These are phyloP conservation scores for Scheffersomyces quercinus DNA, from an alignment of 1,139 yeast species.

Conservation along the genomic window DNA sequence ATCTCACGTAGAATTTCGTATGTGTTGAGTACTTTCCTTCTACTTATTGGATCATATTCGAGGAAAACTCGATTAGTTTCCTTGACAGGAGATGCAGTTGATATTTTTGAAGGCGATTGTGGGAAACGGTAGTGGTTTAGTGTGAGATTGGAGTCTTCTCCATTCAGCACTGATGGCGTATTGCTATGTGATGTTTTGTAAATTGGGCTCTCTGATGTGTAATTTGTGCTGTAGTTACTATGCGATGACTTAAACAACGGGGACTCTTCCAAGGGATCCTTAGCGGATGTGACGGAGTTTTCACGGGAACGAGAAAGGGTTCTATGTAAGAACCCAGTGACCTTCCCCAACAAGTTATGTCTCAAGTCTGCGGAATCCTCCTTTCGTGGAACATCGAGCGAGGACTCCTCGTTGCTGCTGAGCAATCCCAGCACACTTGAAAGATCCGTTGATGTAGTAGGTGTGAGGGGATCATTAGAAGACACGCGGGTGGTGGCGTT, in stretches of 20 bases:
- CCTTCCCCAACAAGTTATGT: constrained; percentile 32
- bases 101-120: not conserved
- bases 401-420: constrained; percentile 3
- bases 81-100: constrained; percentile 49
- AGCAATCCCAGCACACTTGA: not conserved
- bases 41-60: constrained; percentile 86
- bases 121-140: not conserved
- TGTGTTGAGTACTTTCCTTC: constrained; percentile 81
- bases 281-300: constrained; percentile 15
- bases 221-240: not conserved
- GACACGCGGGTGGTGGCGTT: constrained; percentile 16
- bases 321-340: constrained; percentile 31
- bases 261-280: constrained; percentile 2
- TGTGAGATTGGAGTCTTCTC: constrained; percentile 1
- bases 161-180: not conserved
- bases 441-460: constrained; percentile 10
- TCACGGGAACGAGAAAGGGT: constrained; percentile 20
- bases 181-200: constrained; percentile 1
- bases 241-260: not conserved
- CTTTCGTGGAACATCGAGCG: constrained; percentile 9
- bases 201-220: constrained; percentile 1
- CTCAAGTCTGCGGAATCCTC: constrained; percentile 19
- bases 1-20: constrained; percentile 86
- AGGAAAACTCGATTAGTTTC: constrained; percentile 81
- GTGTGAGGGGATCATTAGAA: constrained; percentile 16